A percentile compares a stretch with the other conserved stretches of the same genome.
Evolutionary conservation across 169 alveolate species (phyloP).

Genomic region (Hepatocystis sp.): DNA sequence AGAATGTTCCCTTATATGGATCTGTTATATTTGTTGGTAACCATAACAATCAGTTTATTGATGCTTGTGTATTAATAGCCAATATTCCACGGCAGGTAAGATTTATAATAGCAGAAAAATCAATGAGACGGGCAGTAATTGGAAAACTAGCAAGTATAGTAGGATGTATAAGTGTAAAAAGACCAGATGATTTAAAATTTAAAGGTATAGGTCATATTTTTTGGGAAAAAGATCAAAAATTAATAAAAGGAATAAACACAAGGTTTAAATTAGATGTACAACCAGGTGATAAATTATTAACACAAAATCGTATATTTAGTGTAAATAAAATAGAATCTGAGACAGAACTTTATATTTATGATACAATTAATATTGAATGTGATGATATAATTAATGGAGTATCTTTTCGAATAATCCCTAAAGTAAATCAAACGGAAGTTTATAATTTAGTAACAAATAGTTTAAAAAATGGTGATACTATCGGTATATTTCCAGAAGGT

Average conservation of each 20-base stretch:
- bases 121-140: slow-evolving; percentile 86
- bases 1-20: slow-evolving; percentile 92
- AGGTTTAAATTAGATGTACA: slow-evolving; percentile 89
- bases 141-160: slow-evolving; percentile 90
- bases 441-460: slow-evolving; percentile 91
- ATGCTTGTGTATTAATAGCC: slow-evolving; percentile 91
- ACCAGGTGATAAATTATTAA: slow-evolving; percentile 88
- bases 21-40: slow-evolving; percentile 93
- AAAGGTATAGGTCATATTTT: slow-evolving; percentile 88
- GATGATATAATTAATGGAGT: slow-evolving; percentile 80
- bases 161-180: slow-evolving; percentile 91
- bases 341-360: slow-evolving; percentile 87
- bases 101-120: slow-evolving; percentile 88
- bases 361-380: slow-evolving; percentile 78
- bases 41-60: slow-evolving; percentile 94
- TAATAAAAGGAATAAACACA: slow-evolving; percentile 88
- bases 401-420: slow-evolving; percentile 88
- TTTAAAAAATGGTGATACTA: slow-evolving; percentile 90
- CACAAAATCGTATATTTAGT: slow-evolving; percentile 81
- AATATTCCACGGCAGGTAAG: slow-evolving; percentile 92
- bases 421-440: slow-evolving; percentile 92
- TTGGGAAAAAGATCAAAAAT: slow-evolving; percentile 80
- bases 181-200: slow-evolving; percentile 91
- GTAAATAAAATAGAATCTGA: slow-evolving; percentile 90
- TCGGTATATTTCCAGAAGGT: slow-evolving; percentile 97